A percentile compares a stretch with the other conserved stretches of the same genome.
These are phyloP conservation scores for Puccinia horiana DNA, from an alignment of 1,284 basidiomycete genomes.

Conservation along the genomic window DNA sequence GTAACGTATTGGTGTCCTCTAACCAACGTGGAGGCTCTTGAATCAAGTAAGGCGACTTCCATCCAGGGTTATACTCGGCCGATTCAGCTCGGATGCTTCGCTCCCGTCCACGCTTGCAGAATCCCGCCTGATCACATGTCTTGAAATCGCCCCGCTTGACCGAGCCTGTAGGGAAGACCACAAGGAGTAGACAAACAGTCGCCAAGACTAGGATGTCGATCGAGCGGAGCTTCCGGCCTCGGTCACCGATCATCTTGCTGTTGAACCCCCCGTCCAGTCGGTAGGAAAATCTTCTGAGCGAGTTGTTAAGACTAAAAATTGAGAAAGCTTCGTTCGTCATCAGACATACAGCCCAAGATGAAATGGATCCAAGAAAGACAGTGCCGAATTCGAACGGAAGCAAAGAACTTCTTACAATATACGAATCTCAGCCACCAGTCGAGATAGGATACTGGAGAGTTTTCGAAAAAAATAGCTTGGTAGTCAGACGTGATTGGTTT, in stretches of 20 bases:
- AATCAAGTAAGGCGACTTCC: slow-evolving; percentile 81
- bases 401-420: neutral
- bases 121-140: slow-evolving; percentile 81
- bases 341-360: neutral
- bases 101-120: slow-evolving; percentile 82
- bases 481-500: too few relatives aligned
- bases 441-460: neutral
- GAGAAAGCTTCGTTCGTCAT: neutral
- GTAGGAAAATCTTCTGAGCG: neutral
- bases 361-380: neutral
- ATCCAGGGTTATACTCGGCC: slow-evolving; percentile 62
- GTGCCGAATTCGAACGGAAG: neutral
- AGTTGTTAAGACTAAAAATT: neutral
- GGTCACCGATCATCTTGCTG: slow-evolving; percentile 11
- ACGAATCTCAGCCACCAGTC: neutral
- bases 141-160: slow-evolving; percentile 78
- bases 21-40: slow-evolving; percentile 21
- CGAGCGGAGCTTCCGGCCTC: neutral
- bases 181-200: neutral
- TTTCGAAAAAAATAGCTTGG: neutral
- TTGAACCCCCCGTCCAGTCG: neutral
- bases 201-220: neutral
- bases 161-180: slow-evolving; percentile 50
- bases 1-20: slow-evolving; percentile 65
- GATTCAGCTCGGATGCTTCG: slow-evolving; percentile 64